Base-by-base conservation (phyloP, 306 rosid species). In the Casuarina glauca region DNA sequence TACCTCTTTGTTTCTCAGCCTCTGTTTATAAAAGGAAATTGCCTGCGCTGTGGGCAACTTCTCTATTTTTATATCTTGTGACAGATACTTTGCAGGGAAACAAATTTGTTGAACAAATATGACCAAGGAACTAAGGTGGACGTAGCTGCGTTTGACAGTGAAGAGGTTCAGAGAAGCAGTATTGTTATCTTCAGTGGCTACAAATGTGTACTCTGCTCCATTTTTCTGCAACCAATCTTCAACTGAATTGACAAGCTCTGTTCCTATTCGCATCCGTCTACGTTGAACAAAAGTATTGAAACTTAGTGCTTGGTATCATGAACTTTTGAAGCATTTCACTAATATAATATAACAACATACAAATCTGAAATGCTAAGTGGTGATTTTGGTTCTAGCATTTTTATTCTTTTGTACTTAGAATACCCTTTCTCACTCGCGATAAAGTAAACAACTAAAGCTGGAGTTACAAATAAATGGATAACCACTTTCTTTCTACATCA, bases 151-250 rank as follows among this genome's bases (percentile, higher is more conserved):
- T 85, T 88, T 91, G 74, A 72, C 68, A 68, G 91, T 84, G 80
- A 89, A 91, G 58, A 91, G 90, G 71, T 84, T 88, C 54, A 72
- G 82, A 0, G 97, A 90, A 67, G 90, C 93, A 9, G 72, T 80
- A 19, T 91, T 90, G 54, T 69, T 85, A 80, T 81, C 81, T 74
- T 91, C 94, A 0, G 91, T 90, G 43, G 94, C 97, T 70, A 87
- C 76, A 39, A 79, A 84, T 77, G 93, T 76, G 74, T 91, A 88
- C 16, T 76, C 85, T 26, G 87, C 97, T 69, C 94, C 94, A 76
- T 89, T 90, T 82, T 81, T 90, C 74, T 75, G 6, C 84, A 91
- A 76, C 97, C 97, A 91, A 62, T 91, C 91, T 85, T 91, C 94
- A 32, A 90, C 69, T 45, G 94, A 85, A 69, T 74, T 86, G 12